Base-by-base conservation (phyloP, 257 asterid species). In the Plantago elongata region DNA sequence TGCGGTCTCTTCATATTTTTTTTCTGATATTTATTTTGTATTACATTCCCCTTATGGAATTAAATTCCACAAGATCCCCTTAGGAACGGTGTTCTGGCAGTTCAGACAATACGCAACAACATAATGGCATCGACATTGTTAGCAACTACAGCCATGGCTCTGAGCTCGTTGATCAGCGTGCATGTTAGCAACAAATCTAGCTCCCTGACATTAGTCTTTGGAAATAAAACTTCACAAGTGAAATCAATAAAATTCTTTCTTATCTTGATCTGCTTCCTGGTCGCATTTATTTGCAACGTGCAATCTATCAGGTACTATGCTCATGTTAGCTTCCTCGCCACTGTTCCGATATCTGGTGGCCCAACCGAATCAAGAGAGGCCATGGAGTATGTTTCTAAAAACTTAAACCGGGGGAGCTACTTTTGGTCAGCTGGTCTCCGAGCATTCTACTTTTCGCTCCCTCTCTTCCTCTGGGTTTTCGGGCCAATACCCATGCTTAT, bases 101-200 rank as follows among this genome's bases (percentile, higher is more conserved):
- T 90, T 69, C 95, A 90, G 75, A 88, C 98, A 3, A 66, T 88
- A 54, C 94, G 95, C 65, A 90, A 90, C 88, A 88, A 85, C 64
- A 90, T 90, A 69, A 90, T 90, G 98, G 98, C 98, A 0, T 88
- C 98, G 0, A 90, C 98, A 0, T 85, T 90, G 42, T 72, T 90
- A 65, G 98, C 96, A 2, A 85, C 98, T 2, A 76, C 82, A 13
- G 92, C 97, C 61, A 87, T 90, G 62, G 78, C 95, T 50, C 95
- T 90, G 27, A 79, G 95, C 81, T 90, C 97, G n/a, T 58, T 89
- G n/a, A 89, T 89, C 57, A 75, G 95, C 27, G 97, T 89, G 13
- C 86, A 77, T 0, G 90, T 81, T 14, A 84, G 93, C 79, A 84
- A 82, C 67, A 61, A 77, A 46, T 77, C 96, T 18, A 70, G 51